Evolutionary conservation across 108 stramenopile genomes (phyloP).

Genomic region (Parietichytrium sp.): DNA sequence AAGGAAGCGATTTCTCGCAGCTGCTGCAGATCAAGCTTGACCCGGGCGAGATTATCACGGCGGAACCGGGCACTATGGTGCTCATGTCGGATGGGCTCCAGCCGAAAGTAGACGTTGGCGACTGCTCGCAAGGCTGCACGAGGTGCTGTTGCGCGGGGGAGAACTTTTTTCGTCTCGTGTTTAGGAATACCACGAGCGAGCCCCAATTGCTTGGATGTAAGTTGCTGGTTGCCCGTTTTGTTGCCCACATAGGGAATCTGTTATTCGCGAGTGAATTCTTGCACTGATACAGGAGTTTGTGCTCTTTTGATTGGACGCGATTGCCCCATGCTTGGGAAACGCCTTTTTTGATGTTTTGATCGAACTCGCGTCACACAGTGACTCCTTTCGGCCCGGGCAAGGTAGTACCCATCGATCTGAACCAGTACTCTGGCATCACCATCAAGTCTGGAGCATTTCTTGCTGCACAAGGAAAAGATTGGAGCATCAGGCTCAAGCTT

Average conservation of each 20-base stretch:
- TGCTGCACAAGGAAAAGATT: conserved; percentile 18
- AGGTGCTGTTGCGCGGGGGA: conserved; percentile 13
- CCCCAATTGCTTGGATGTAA: conserved; percentile 13
- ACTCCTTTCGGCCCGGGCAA: not conserved
- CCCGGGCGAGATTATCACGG: conserved; percentile 27
- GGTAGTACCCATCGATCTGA: conserved; percentile 20
- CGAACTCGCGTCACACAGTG: too few relatives aligned
- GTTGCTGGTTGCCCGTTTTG: too few relatives aligned
- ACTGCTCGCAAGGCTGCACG: conserved; percentile 11
- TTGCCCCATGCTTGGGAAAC: too few relatives aligned
- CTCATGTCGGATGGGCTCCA: conserved; percentile 29
- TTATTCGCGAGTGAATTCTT: too few relatives aligned
- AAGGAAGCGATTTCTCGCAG: conserved; percentile 21
- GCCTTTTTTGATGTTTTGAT: too few relatives aligned
- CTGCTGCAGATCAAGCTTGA: not conserved
- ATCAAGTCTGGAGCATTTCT: conserved; percentile 12
- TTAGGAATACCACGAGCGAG: not conserved
- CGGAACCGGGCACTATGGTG: conserved; percentile 29
- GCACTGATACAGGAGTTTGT: too few relatives aligned
- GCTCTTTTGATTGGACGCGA: too few relatives aligned
- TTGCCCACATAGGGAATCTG: too few relatives aligned
- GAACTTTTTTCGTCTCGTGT: conserved; percentile 10
- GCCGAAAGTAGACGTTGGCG: conserved; percentile 21
- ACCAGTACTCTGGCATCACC: conserved; percentile 11
- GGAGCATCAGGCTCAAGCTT: not conserved